Conservation (phyloP, 768 basidiomycete species). For the Suillus hirtellus region DNA sequence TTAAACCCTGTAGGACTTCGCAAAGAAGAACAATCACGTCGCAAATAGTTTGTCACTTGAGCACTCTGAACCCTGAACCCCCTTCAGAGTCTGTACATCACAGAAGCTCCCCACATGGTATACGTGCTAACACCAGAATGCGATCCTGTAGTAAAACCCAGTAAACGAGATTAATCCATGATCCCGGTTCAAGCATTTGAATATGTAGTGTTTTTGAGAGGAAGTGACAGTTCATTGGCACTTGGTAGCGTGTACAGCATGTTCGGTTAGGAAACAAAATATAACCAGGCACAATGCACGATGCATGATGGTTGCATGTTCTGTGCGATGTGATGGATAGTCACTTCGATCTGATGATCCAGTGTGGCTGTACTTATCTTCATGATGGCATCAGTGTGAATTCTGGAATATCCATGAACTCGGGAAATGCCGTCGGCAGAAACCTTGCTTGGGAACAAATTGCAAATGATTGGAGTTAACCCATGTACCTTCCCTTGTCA, state of each 20-base stretch:
- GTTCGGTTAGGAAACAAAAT: no score
- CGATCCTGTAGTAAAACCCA: neutral
- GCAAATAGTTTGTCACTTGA: neutral
- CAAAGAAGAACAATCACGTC: neutral
- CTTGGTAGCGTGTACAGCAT: no score
- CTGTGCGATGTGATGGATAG: no score
- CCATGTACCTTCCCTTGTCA: constrained; percentile 23
- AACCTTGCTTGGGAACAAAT: no score
- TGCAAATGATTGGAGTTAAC: neutral
- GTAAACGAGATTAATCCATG: neutral
- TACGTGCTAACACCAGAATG: neutral
- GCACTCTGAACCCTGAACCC: neutral
- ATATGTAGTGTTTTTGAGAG: no score
- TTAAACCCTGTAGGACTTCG: neutral
- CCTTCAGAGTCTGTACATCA: neutral
- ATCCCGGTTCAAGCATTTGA: neutral
- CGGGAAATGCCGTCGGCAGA: no score
- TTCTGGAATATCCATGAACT: no score
- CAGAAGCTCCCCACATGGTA: neutral
- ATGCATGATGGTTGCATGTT: neutral
- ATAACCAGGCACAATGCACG: no score
- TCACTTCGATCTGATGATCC: no score
- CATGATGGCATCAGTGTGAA: constrained; percentile 49
- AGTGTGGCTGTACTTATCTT: constrained; percentile 48
- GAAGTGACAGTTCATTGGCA: no score